Conservation (phyloP, 139 green algal species). For the Ettlia oleoabundans region DNA sequence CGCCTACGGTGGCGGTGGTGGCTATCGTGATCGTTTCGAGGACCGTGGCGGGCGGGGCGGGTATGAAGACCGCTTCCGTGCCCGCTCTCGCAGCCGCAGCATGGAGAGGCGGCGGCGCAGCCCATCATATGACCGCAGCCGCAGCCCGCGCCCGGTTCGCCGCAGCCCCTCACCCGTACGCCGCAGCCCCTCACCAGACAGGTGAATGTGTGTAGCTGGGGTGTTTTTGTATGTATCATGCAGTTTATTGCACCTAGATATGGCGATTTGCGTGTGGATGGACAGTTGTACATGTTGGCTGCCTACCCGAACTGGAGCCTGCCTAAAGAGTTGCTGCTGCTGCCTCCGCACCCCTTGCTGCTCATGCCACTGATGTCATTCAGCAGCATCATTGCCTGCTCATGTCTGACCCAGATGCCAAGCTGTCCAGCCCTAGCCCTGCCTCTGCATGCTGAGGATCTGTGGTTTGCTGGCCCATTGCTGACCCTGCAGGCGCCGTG, state of each 20-base stretch:
- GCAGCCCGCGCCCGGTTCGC: conserved; percentile 7
- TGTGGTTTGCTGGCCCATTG: too few species aligned
- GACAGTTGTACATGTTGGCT: too few species aligned
- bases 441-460: too few species aligned
- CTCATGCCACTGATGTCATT: too few species aligned
- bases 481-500: neutral
- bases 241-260: too few species aligned
- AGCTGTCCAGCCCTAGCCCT: too few species aligned
- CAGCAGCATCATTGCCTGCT: too few species aligned
- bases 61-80: neutral
- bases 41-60: conserved; percentile 2
- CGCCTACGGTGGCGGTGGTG: neutral
- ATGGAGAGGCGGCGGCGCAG: conserved; percentile 30
- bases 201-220: neutral
- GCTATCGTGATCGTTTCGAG: neutral
- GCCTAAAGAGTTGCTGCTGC: too few species aligned
- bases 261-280: too few species aligned
- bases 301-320: too few species aligned
- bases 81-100: conserved; percentile 27
- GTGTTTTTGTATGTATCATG: neutral
- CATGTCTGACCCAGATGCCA: too few species aligned
- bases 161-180: neutral
- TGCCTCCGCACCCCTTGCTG: too few species aligned
- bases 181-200: conserved; percentile 5
- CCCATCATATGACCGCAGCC: conserved; percentile 15